Evolutionary conservation across 768 basidiomycete species (phyloP).

Genomic region (Xerocomellus dryophilus): DNA sequence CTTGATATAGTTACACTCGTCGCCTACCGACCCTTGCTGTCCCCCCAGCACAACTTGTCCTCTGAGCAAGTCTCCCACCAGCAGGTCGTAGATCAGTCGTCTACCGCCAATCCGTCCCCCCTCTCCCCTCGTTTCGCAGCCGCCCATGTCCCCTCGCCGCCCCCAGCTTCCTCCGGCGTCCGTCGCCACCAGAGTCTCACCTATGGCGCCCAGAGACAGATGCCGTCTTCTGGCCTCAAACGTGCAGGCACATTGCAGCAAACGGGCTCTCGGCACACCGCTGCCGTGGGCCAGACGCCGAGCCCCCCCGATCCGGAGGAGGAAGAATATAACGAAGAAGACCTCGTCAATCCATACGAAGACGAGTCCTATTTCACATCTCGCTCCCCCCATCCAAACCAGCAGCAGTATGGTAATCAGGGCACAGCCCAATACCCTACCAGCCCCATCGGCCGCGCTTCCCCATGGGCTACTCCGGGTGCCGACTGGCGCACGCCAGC

Average conservation of each 20-base stretch:
- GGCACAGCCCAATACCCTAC: slow-evolving; percentile 43
- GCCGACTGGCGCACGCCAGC: slow-evolving; percentile 58
- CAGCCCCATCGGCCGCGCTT: slow-evolving; percentile 58
- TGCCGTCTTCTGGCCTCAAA: slow-evolving; percentile 54
- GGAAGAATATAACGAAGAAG: slow-evolving; percentile 54
- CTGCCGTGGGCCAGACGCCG: slow-evolving; percentile 36
- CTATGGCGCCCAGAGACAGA: slow-evolving; percentile 58
- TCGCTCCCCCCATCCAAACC: slow-evolving; percentile 38
- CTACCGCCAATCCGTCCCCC: slow-evolving; percentile 44
- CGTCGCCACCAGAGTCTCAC: slow-evolving; percentile 80
- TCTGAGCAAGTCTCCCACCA: slow-evolving; percentile 39
- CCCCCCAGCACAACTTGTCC: slow-evolving; percentile 22
- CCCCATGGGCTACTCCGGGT: slow-evolving; percentile 59
- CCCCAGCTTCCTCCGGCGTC: slow-evolving; percentile 66
- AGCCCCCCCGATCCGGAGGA: slow-evolving; percentile 50
- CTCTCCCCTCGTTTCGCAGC: slow-evolving; percentile 60
- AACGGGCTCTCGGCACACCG: slow-evolving; percentile 40
- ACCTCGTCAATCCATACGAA: slow-evolving; percentile 39
- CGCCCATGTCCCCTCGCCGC: slow-evolving; percentile 60
- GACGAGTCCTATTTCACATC: slow-evolving; percentile 58
- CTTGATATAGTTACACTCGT: slow-evolving; percentile 1
- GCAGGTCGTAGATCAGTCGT: slow-evolving; percentile 49
- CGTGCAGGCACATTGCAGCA: slow-evolving; percentile 68
- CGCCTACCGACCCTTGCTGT: not conserved
- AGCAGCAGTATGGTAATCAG: slow-evolving; percentile 40